Percentiles rank a stretch among this genome's conserved stretches.
These are phyloP conservation scores for Ceratonia siliqua DNA, from an alignment of 306 rosid genomes.

Conservation along the genomic window DNA sequence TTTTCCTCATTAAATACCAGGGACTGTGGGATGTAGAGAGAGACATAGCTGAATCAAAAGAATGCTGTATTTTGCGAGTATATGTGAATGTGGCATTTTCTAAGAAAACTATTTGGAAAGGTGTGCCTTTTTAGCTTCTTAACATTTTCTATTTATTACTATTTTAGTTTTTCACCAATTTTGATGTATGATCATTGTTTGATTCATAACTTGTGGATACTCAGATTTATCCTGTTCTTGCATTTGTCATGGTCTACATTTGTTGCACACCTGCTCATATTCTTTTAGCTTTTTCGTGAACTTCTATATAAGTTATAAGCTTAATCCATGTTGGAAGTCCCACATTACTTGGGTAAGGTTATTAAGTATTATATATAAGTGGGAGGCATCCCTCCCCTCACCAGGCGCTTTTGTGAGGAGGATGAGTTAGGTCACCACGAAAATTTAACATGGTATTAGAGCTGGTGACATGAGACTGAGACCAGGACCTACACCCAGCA, in stretches of 20 bases:
- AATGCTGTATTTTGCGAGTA: constrained; percentile 60
- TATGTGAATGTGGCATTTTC: constrained; percentile 82
- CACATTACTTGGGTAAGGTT: too few relatives aligned
- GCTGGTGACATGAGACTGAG: too few relatives aligned
- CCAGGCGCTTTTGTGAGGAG: too few relatives aligned
- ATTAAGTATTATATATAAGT: too few relatives aligned
- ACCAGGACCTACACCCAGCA: too few relatives aligned
- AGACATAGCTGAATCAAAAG: constrained; percentile 57
- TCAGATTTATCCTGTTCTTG: background rate
- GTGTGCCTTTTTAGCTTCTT: constrained; percentile 41
- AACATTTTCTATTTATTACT: background rate
- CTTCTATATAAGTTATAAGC: background rate
- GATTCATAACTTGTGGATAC: background rate
- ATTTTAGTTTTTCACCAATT: background rate
- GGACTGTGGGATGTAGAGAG: constrained; percentile 75
- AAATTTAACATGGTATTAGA: too few relatives aligned
- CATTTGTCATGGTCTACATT: background rate
- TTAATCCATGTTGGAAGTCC: background rate
- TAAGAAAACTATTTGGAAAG: constrained; percentile 83
- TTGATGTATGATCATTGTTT: background rate
- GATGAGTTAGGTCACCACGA: too few relatives aligned
- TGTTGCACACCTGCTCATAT: background rate
- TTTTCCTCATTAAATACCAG: constrained; percentile 46
- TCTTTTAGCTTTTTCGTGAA: background rate
- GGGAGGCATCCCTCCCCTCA: too few relatives aligned